Base-by-base conservation (phyloP, 495 filamentous ascomycete genomes). In the Penicillium pulvis region DNA sequence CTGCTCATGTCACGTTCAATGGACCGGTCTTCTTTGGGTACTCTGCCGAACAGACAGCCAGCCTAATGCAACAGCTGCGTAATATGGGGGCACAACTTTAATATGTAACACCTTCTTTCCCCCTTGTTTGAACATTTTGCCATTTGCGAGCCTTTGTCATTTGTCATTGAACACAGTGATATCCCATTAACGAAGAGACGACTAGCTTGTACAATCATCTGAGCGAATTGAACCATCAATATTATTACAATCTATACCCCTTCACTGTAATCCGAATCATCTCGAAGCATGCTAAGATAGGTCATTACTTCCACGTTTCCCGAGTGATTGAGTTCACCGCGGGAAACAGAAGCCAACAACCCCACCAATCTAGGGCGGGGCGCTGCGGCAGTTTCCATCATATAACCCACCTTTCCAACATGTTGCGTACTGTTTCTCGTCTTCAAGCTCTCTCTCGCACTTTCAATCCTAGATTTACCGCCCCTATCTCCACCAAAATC, bases 21-120 rank as follows among this genome's bases (percentile, higher is more conserved):
- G 92, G 92, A 0, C 91, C 92, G 0, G 90, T 96, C 2, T 96
- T 97, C 64, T 89, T 96, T 60, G 92, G 91, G 0, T 96, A 94
- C 67, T 83, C 88, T 1, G 81, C 91, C 36, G 90, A 94, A 57
- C 87, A 94, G 67, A 86, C 90, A 17, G 83, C 89, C 19, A 73
- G 76, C 20, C 74, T 96, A 35, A 79, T 96, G 77, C 83, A 87
- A 57, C 81, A 87, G 53, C 60, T 79, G 14, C 64, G 65, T 12
- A 60, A 53, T 4, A 35, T 58, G 12, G 49, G 53, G 39, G 52
- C 10, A 4, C 20, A 48, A 26, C 35, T 44, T 20, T 61, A 53
- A 59, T 16, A 24, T 58, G 44, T 59, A 54, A 16, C 33, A 48
- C 20, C 31, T 42, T 9, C n/a, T n/a, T 26, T 17, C 36, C 2